A percentile compares a stretch with the other conserved stretches of the same genome.
Evolutionary conservation across 306 rosid species (phyloP).

Genomic region (Ochetophila trinervis): DNA sequence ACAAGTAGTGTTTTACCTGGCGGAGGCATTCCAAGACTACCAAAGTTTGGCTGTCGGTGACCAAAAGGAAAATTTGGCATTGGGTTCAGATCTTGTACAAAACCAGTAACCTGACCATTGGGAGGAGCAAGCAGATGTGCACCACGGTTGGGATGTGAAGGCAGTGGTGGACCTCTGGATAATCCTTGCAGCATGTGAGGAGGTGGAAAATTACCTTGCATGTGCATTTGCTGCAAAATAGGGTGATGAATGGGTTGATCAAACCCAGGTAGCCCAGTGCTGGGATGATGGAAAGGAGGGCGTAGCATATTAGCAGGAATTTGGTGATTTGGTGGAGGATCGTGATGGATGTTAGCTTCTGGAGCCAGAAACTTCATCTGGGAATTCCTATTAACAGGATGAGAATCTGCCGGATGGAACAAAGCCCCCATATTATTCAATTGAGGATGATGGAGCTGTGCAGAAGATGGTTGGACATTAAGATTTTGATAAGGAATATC

Average conservation of each 20-base stretch:
- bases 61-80: constrained; percentile 64
- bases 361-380: constrained; percentile 55
- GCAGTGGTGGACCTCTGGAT: constrained; percentile 57
- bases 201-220: constrained; percentile 63
- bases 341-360: constrained; percentile 57
- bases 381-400: constrained; percentile 52
- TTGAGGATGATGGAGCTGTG: constrained; percentile 59
- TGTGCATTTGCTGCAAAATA: constrained; percentile 70
- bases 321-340: constrained; percentile 59
- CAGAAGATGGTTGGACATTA: constrained; percentile 50
- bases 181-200: constrained; percentile 69
- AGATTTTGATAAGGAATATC: constrained; percentile 61
- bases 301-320: constrained; percentile 61
- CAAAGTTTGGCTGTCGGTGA: constrained; percentile 56
- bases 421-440: constrained; percentile 50
- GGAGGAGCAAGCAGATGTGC: constrained; percentile 36
- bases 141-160: constrained; percentile 44
- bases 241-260: constrained; percentile 68
- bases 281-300: constrained; percentile 70
- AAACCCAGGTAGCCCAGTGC: constrained; percentile 50
- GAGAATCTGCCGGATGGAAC: constrained; percentile 70
- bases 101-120: constrained; percentile 50
- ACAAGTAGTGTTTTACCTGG: constrained; percentile 54
- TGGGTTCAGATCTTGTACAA: constrained; percentile 61
- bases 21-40: constrained; percentile 57